phyloP scores from a whole-genome alignment of 2,329 filamentous ascomycete genomes.

The Cladophialophora exuberans region DNA sequence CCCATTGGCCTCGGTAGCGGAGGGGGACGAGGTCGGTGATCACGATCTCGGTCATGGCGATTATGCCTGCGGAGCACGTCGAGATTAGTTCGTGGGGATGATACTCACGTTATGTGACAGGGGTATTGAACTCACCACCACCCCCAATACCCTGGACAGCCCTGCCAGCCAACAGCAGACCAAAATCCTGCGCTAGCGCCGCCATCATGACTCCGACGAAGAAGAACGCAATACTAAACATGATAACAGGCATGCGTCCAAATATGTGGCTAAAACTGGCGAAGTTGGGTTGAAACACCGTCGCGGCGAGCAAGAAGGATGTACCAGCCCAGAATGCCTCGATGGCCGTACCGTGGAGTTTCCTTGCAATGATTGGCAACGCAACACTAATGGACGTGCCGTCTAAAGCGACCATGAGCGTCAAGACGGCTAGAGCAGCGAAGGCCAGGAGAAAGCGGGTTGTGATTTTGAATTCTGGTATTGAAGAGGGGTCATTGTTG shows the following conservation, averaged over 20 bases:
- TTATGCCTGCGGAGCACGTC: conserved; percentile 32
- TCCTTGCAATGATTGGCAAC: conserved; percentile 52
- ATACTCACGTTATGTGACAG: background rate
- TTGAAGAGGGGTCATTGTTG: conserved; percentile 3
- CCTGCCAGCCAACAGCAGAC: conserved; percentile 49
- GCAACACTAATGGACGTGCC: conserved; percentile 68
- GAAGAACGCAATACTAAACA: conserved; percentile 48
- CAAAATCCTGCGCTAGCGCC: conserved; percentile 47
- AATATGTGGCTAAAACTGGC: conserved; percentile 53
- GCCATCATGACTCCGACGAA: conserved; percentile 49
- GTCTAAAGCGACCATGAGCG: conserved; percentile 66
- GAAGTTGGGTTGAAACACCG: conserved; percentile 59
- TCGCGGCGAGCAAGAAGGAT: conserved; percentile 68
- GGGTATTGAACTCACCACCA: conserved; percentile 37
- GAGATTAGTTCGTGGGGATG: background rate
- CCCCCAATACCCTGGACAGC: conserved; percentile 51
- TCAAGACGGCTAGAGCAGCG: conserved; percentile 56
- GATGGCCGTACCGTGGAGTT: conserved; percentile 57
- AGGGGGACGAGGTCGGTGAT: conserved; percentile 51
- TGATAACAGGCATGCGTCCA: conserved; percentile 48
- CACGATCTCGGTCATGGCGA: conserved; percentile 48
- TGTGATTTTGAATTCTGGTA: conserved; percentile 23
- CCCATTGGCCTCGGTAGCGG: conserved; percentile 30
- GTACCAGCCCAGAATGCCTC: conserved; percentile 74
- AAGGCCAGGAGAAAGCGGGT: conserved; percentile 53